Conservation (phyloP, 108 stramenopile genomes). For the Parietichytrium sp. region DNA sequence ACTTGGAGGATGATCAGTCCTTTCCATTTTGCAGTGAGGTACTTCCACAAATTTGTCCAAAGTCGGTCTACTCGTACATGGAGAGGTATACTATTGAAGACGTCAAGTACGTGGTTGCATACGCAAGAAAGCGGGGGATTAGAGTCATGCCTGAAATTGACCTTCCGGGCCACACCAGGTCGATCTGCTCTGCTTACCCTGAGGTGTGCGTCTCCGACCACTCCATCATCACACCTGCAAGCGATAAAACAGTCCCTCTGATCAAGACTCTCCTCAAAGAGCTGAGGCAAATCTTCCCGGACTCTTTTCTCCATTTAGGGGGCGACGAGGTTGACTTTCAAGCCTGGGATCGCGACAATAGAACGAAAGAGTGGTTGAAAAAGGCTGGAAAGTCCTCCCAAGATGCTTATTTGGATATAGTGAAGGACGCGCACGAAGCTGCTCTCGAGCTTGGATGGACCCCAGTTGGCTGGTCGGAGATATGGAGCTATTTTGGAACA, state of each 20-base stretch:
- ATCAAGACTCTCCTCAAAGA: constrained; percentile 9
- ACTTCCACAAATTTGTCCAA: constrained; percentile 17
- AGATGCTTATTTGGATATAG: constrained; percentile 45
- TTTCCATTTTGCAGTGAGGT: constrained; percentile 55
- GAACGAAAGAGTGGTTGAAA: too few relatives aligned
- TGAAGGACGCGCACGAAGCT: not conserved
- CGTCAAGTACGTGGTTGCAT: constrained; percentile 17
- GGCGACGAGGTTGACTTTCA: constrained; percentile 41
- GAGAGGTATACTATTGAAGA: constrained; percentile 47
- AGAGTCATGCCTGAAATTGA: constrained; percentile 45
- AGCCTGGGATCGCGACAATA: not conserved
- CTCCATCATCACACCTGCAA: not conserved
- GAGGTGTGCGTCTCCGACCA: constrained; percentile 10
- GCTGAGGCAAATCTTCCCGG: not conserved
- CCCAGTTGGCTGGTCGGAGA: constrained; percentile 72
- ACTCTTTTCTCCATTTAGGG: constrained; percentile 33
- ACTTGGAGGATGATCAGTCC: constrained; percentile 64
- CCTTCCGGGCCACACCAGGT: constrained; percentile 41
- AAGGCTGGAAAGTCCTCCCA: too few relatives aligned
- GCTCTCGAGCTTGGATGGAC: constrained; percentile 33
- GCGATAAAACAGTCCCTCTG: not conserved
- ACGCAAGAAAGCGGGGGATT: constrained; percentile 24
- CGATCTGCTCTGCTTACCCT: constrained; percentile 37
- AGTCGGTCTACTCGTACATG: constrained; percentile 31
- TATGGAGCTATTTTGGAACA: constrained; percentile 56